Evolutionary conservation across 176 grass and related monocot genomes (phyloP).

Genomic region (Zoysia japonica): DNA sequence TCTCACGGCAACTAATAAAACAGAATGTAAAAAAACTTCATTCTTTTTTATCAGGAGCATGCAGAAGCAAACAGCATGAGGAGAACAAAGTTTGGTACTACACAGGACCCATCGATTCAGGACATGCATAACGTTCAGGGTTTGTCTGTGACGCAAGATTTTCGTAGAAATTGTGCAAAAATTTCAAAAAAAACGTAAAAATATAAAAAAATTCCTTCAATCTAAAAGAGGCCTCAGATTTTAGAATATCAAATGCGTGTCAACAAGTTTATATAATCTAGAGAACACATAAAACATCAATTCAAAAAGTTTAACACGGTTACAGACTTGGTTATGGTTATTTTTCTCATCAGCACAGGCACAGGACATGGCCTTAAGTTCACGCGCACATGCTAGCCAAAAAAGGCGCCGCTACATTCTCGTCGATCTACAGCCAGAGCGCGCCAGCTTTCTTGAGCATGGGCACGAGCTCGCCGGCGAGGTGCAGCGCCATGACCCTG

Average conservation of each 20-base stretch:
- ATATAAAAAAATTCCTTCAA: too few species aligned
- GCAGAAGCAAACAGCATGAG: background rate
- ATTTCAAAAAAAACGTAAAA: too few species aligned
- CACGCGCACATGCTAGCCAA: background rate
- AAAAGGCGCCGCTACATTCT: background rate
- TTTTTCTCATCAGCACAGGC: background rate
- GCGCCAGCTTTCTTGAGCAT: slow-evolving; percentile 51
- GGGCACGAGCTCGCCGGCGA: slow-evolving; percentile 46
- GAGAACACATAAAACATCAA: background rate
- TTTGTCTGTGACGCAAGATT: too few species aligned
- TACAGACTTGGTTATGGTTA: background rate
- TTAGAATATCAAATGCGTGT: background rate
- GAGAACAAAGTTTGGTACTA: background rate
- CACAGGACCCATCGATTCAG: background rate
- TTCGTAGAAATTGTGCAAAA: too few species aligned
- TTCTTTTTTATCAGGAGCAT: background rate
- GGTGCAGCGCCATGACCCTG: slow-evolving; percentile 47
- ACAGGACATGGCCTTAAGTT: slow-evolving; percentile 11
- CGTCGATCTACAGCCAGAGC: slow-evolving; percentile 35
- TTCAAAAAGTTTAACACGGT: too few species aligned
- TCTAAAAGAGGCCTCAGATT: background rate
- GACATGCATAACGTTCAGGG: too few species aligned
- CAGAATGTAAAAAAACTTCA: background rate
- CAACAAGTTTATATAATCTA: background rate
- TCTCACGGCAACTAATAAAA: background rate